Base-by-base conservation (phyloP, 2,329 filamentous ascomycete genomes). In the Neofusicoccum parvum region DNA sequence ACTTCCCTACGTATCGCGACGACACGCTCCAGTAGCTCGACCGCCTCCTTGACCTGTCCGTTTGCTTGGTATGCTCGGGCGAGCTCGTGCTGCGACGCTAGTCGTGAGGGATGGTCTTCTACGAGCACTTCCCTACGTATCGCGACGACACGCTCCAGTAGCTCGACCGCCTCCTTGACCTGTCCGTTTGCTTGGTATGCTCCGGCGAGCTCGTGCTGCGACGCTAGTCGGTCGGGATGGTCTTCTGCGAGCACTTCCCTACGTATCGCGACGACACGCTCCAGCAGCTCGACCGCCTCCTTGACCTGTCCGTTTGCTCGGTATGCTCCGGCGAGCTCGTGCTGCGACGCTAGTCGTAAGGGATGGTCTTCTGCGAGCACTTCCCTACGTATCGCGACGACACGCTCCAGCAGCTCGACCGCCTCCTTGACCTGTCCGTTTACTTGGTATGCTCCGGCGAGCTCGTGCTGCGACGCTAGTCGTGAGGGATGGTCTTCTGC, bases 141-240 rank as follows among this genome's bases (percentile, higher is more conserved):
- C 34, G 49, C 43, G 27, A 67, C 66, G 32, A 67, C 32, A 60
- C n/a, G 37, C 65, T 67, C 66, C 15, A 67, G 65, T 34, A 67
- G 64, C 65, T 51, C n/a, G n/a, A 51, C 15, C 17, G 32, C 49
- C 17, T 56, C 10, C 17, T 43, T 43, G 11, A 67, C 49, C 50
- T 65, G 50, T 41, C 65, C 60, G 51, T 68, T 67, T 56, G 1
- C 50, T 60, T n/a, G 2, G 56, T 67, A 68, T 65, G 59, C 59
- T 20, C 2, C 0, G 14, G 66, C 66, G 45, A 68, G 66, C 1
- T 14, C 43, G 27, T 62, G 41, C 23, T 62, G 58, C 14, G 58
- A 37, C 15, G 15, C 10, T 39, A 62, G 23, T 17, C 58, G 20
- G 2, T 3, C 2, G 20, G 49, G 49, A 51, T 51, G 32, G 49